phyloP scores from a whole-genome alignment of 371 early-diverging fungal genomes.

The Nematocida displodere region DNA sequence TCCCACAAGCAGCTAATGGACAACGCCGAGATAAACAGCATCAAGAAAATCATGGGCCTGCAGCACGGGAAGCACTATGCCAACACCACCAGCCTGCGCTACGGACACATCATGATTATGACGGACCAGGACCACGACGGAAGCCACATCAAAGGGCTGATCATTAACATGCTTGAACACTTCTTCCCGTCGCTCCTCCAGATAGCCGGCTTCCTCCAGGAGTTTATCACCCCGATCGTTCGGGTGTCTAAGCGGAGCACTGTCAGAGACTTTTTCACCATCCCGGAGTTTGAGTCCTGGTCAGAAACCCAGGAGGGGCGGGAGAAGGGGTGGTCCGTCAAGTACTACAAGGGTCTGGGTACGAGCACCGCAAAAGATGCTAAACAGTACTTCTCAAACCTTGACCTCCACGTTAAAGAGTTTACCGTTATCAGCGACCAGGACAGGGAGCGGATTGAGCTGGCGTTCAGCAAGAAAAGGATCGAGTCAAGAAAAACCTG shows the following conservation, averaged over 20 bases:
- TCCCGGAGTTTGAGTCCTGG: conserved; percentile 92
- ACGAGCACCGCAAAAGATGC: conserved; percentile 83
- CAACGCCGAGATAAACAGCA: conserved; percentile 79
- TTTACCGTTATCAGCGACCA: conserved; percentile 69
- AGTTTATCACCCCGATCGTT: conserved; percentile 98
- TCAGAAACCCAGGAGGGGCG: conserved; percentile 61
- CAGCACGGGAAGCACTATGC: conserved; percentile 79
- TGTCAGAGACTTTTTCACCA: conserved; percentile 75
- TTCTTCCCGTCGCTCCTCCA: conserved; percentile 88
- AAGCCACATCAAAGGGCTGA: conserved; percentile 94
- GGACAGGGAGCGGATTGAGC: conserved; percentile 78
- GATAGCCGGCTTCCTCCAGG: conserved; percentile 84
- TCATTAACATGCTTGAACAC: conserved; percentile 93
- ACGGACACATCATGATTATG: conserved; percentile 98
- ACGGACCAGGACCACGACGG: conserved; percentile 99
- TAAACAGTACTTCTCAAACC: conserved; percentile 80
- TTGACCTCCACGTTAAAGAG: conserved; percentile 76
- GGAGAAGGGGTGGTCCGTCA: conserved; percentile 67
- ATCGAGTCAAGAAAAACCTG: conserved; percentile 90
- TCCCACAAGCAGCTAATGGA: conserved; percentile 71
- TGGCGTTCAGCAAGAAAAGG: conserved; percentile 95
- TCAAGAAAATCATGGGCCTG: conserved; percentile 92
- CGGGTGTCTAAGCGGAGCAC: conserved; percentile 66
- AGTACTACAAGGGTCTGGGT: conserved; percentile 97
- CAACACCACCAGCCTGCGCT: conserved; percentile 73